Evolutionary conservation across 2,329 filamentous ascomycete genomes (phyloP).

Genomic region (Microdochium trichocladiopsis): DNA sequence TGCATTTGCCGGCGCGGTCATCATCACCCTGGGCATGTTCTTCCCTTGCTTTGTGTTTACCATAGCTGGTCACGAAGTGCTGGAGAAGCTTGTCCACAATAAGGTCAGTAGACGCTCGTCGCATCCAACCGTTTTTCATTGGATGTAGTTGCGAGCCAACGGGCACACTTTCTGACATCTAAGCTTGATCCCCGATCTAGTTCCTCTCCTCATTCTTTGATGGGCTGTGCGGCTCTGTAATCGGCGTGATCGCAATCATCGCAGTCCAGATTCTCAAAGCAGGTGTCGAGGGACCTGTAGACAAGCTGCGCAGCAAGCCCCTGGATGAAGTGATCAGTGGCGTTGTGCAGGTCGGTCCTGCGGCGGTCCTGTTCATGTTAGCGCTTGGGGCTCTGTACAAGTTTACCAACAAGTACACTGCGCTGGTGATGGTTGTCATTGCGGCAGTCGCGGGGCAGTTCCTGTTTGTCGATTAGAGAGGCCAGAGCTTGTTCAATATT

Average conservation of each 20-base stretch:
- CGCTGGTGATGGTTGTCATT: constrained; percentile 14
- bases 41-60: constrained; percentile 25
- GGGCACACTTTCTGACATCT: no score
- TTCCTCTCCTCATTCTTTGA: constrained; percentile 23
- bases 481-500: no score
- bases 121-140: constrained; percentile 1
- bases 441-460: constrained; percentile 20
- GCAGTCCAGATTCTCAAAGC: constrained; percentile 19
- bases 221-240: constrained; percentile 20
- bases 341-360: constrained; percentile 13
- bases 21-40: constrained; percentile 25
- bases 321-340: constrained; percentile 5
- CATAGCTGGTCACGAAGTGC: constrained; percentile 19
- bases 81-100: constrained; percentile 22
- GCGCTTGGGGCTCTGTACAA: constrained; percentile 18
- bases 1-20: constrained; percentile 21
- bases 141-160: no score
- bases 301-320: constrained; percentile 5
- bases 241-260: constrained; percentile 23
- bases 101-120: constrained; percentile 12
- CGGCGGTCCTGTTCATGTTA: constrained; percentile 17
- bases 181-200: constrained; percentile 13
- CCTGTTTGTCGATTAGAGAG: constrained; percentile 13
- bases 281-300: constrained; percentile 14
- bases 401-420: constrained; percentile 19